Conservation (phyloP, 208 protist species). For the Trypanosoma vivax region DNA sequence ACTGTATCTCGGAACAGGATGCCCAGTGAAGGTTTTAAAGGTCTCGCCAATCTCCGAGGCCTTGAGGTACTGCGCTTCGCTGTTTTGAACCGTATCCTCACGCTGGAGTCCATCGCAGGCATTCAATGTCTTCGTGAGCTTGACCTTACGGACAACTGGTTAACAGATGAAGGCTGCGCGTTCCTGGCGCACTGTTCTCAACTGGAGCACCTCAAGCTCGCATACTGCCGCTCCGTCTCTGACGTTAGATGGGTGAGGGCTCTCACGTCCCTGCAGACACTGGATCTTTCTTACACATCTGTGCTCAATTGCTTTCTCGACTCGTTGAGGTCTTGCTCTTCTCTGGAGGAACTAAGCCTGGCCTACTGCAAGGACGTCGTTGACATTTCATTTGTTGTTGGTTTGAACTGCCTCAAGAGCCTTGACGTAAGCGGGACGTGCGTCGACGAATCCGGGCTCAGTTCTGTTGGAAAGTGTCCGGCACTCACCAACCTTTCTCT, state of each 20-base stretch:
- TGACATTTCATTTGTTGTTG: conserved; percentile 22
- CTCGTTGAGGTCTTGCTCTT: conserved; percentile 20
- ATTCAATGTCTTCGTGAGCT: conserved; percentile 41
- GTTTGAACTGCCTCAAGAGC: conserved; percentile 27
- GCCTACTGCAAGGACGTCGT: conserved; percentile 32
- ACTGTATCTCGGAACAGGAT: conserved; percentile 43
- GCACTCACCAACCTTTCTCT: conserved; percentile 43
- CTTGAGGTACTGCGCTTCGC: conserved; percentile 54
- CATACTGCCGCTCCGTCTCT: conserved; percentile 24
- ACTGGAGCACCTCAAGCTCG: conserved; percentile 19
- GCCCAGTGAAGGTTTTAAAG: conserved; percentile 39
- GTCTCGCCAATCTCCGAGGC: conserved; percentile 28
- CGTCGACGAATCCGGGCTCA: conserved; percentile 30
- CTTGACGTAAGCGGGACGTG: conserved; percentile 38
- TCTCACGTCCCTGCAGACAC: conserved; percentile 10
- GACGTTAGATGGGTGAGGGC: conserved; percentile 20
- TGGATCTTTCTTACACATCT: conserved; percentile 45
- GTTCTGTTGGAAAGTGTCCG: conserved; percentile 5
- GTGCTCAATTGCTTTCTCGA: conserved; percentile 26
- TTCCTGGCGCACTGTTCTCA: conserved; percentile 4
- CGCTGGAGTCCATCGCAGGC: conserved; percentile 26
- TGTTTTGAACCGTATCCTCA: conserved; percentile 43
- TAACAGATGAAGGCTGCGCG: conserved; percentile 24
- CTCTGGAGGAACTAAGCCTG: conserved; percentile 47
- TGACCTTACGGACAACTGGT: conserved; percentile 42